Base-by-base conservation (phyloP, 306 rosid species). In the Cucurbita moschata region DNA sequence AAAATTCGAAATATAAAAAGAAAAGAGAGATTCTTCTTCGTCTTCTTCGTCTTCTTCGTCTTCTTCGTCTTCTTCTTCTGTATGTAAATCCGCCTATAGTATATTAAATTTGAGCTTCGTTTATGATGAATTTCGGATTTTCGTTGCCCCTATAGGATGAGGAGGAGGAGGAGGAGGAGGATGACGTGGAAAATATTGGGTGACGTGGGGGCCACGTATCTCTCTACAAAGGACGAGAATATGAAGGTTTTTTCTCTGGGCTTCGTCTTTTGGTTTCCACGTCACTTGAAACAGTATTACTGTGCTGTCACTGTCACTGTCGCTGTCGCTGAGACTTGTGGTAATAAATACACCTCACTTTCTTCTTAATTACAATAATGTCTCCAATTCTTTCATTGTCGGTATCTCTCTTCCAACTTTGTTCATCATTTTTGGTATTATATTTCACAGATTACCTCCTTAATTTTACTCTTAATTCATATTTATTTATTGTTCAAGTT, bases 161-260 rank as follows among this genome's bases (percentile, higher is more conserved):
- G 3, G 55, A 23, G 6, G 72, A 21, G 9, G n/a, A n/a, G n/a
- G n/a, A 42, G 3, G 63, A 21, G 9, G 56, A 26, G 26, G 26
- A 23, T 69, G 73, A 69, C 58, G 73, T 69, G 73, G 57, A 19
- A 7, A n/a, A 14, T 38, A 57, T 70, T 70, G 59, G 14, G 1
- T 40, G 44, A 18, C 50, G 56, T 68, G 57, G 75, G 75, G 49
- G 6, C 75, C 75, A 71, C 75, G 50, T 39, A 64, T 64, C 35
- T 4, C 7, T 30, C 5, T 15, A 5, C 42, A 59, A 59, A 63
- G 51, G 51, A 64, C 51, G 50, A n/a, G 71, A 64, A 64, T 64
- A 64, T 64, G 65, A 18, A 59, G 65, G 42, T 26, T 26, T 59
- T 54, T 12, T n/a, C 10, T 57, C 30, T 56, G 62, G 62, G 62